These are phyloP conservation scores for Xylaria telfairii DNA, from an alignment of 495 filamentous ascomycete species.

Conservation along the genomic window DNA sequence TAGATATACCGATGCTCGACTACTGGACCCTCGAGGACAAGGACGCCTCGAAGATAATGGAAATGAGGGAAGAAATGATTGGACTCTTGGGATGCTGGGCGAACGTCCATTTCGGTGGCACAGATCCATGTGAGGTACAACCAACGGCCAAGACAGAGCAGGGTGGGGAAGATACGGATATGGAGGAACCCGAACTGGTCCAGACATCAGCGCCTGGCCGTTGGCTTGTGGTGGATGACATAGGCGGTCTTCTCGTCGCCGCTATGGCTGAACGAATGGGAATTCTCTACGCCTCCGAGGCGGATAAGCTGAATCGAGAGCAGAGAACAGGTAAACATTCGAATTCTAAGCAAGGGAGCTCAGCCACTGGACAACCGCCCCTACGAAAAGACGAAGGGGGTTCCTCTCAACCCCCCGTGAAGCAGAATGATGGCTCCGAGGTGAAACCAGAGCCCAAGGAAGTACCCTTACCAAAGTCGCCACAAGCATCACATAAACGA, in stretches of 20 bases:
- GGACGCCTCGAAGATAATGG: constrained; percentile 81
- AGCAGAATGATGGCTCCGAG: not conserved
- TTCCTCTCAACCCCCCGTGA: constrained; percentile 9
- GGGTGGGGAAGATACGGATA: constrained; percentile 33
- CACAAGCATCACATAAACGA: constrained; percentile 7
- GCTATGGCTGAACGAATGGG: constrained; percentile 93
- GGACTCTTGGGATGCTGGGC: constrained; percentile 65
- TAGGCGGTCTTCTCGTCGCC: constrained; percentile 82
- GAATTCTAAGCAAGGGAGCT: not conserved
- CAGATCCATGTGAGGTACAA: constrained; percentile 39
- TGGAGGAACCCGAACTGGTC: constrained; percentile 31
- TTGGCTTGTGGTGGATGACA: constrained; percentile 92
- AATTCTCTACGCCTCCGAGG: constrained; percentile 64
- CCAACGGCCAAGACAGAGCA: constrained; percentile 28
- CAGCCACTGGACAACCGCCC: constrained; percentile 16
- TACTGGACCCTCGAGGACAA: constrained; percentile 77
- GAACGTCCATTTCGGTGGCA: constrained; percentile 56
- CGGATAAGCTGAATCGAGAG: constrained; percentile 37
- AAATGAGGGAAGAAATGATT: constrained; percentile 85
- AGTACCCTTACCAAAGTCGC: not conserved
- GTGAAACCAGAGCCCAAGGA: not conserved
- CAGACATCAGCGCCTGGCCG: constrained; percentile 42
- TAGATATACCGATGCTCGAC: constrained; percentile 77
- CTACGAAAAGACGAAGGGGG: constrained; percentile 20
- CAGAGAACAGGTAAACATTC: constrained; percentile 3